Base-by-base conservation (phyloP, 1,284 basidiomycete genomes). In the Trametes hirsuta region DNA sequence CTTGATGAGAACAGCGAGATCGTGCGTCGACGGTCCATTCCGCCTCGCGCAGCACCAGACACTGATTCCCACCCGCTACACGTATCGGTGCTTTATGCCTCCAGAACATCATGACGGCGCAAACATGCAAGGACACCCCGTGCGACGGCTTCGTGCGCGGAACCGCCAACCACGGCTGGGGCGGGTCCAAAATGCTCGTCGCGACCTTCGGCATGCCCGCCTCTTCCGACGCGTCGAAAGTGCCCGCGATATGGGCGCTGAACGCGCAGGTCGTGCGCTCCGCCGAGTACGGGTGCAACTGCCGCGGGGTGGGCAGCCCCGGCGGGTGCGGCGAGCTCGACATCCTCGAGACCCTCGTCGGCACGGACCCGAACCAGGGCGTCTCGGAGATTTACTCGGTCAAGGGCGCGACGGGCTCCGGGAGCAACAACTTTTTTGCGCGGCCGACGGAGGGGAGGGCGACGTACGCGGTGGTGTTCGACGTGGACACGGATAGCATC, bases 211-310 rank as follows among this genome's bases (percentile, higher is more conserved):
- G 58, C 59, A 66, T 66, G 65, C 62, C 65, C n/a, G 30, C 55
- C 25, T 62, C 62, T 8, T 47, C 51, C 6, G 53, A 64, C 58
- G 50, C 63, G n/a, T 47, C 59, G 25, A 64, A 66, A 47, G 62
- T 68, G 15, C 71, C 72, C 62, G 71, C 71, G 41, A 66, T 73
- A 64, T 74, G 72, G 72, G 65, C 63, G 9, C 66, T 74, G 18
- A 71, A 72, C 64, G 70, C 62, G 39, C 72, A 74, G 56, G 61
- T 74, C 55, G 71, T 71, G 37, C 70, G 72, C 62, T 39, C 69
- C 6, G 72, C 72, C 34, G 68, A 74, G 59, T 74, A 74, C 66
- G 72, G 72, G 55, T 74, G 72, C 68, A 74, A 74, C 67, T 74
- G 72, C 69, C 72, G 72, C 45, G 69, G 69, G 55, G 66, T 68